Conservation (phyloP, 2,329 filamentous ascomycete genomes). For the Ascochyta viciae-villosae region DNA sequence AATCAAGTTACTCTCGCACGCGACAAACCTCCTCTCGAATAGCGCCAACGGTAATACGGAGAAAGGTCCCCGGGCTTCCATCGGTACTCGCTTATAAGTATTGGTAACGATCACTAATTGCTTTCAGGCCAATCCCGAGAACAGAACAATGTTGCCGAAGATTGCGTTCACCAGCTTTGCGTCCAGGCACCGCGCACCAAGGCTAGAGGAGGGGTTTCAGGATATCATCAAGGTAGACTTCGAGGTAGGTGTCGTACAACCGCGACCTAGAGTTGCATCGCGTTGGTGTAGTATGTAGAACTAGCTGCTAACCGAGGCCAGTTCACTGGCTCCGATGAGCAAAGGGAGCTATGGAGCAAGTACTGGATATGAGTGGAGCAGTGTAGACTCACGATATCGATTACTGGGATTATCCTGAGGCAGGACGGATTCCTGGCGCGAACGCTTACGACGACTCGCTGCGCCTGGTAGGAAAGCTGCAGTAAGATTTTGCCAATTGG, state of each 20-base stretch:
- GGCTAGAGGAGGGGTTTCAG: constrained; percentile 78
- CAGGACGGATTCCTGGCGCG: constrained; percentile 8
- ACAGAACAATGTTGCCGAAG: constrained; percentile 73
- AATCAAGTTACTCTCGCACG: constrained; percentile 12
- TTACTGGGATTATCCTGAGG: constrained; percentile 17
- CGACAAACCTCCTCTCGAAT: neutral
- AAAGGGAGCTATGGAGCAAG: constrained; percentile 74
- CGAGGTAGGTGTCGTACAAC: constrained; percentile 54
- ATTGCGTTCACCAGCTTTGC: constrained; percentile 81
- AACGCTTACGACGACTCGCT: constrained; percentile 25
- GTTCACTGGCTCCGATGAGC: constrained; percentile 73
- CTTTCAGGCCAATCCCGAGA: constrained; percentile 79
- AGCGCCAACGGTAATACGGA: constrained; percentile 15
- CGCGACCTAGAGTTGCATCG: constrained; percentile 1
- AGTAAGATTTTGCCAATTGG: constrained; percentile 16
- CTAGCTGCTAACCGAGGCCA: constrained; percentile 38
- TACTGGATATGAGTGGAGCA: constrained; percentile 70
- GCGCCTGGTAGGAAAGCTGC: neutral
- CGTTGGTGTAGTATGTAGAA: neutral
- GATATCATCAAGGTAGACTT: constrained; percentile 82
- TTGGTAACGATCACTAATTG: constrained; percentile 25
- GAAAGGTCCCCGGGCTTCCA: constrained; percentile 12
- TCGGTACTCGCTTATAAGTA: constrained; percentile 10
- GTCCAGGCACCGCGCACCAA: constrained; percentile 76
- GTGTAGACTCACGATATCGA: constrained; percentile 3